Evolutionary conservation across 345 rosid species (phyloP).

Genomic region (Brassica juncea): DNA sequence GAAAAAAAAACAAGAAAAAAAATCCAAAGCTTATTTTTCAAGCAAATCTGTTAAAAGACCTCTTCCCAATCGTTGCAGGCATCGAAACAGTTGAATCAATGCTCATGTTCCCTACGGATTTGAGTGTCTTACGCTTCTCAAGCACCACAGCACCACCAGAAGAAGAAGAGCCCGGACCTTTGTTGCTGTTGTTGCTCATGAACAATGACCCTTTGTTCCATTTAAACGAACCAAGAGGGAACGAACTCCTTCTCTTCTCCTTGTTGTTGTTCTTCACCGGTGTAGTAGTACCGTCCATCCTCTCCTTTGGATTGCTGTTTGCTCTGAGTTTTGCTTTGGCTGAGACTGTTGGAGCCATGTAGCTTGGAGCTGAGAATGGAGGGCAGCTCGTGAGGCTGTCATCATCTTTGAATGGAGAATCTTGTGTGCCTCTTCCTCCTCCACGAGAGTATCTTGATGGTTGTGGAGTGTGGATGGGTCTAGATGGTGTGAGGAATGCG

Average conservation of each 20-base stretch:
- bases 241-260: conserved; percentile 76
- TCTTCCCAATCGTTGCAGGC: conserved; percentile 78
- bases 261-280: conserved; percentile 39
- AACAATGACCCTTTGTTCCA: conserved; percentile 76
- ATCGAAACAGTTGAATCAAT: conserved; percentile 81
- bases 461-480: conserved; percentile 55
- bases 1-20: neutral
- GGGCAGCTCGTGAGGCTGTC: conserved; percentile 95
- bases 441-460: conserved; percentile 60
- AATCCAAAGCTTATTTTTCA: conserved; percentile 39
- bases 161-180: conserved; percentile 33
- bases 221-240: conserved; percentile 75
- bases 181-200: conserved; percentile 47
- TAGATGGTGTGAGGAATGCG: conserved; percentile 46
- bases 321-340: conserved; percentile 81
- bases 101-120: conserved; percentile 65
- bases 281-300: conserved; percentile 53
- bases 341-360: conserved; percentile 83
- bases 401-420: conserved; percentile 79
- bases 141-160: conserved; percentile 45
- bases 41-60: conserved; percentile 92
- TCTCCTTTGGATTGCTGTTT: conserved; percentile 71
- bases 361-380: conserved; percentile 80
- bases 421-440: conserved; percentile 58
- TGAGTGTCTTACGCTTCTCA: conserved; percentile 48